Evolutionary conservation across 306 rosid species (phyloP).

Genomic region (Astragalus membranaceus): DNA sequence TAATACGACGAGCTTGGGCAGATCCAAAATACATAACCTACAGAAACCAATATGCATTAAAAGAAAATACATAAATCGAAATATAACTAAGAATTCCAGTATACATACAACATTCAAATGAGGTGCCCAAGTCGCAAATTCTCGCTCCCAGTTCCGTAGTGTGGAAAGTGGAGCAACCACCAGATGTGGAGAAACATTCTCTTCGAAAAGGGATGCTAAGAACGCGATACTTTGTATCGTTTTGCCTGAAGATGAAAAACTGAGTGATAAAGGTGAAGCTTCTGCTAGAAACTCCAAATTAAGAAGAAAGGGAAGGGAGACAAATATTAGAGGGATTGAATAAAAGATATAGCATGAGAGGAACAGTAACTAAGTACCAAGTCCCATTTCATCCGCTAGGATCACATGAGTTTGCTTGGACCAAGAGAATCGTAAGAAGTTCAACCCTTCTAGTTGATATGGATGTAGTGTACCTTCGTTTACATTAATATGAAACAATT

Average conservation of each 20-base stretch:
- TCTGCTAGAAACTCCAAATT: conserved; percentile 7
- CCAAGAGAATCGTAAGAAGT: conserved; percentile 94
- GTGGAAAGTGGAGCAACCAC: conserved; percentile 99
- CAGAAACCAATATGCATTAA: conserved; percentile 34
- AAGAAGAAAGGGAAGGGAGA: not conserved
- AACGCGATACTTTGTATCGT: conserved; percentile 97
- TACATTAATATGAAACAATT: conserved; percentile 23
- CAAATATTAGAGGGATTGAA: not conserved
- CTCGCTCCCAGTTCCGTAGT: conserved; percentile 94
- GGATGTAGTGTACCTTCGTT: conserved; percentile 81
- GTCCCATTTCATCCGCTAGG: conserved; percentile 99
- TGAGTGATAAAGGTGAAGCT: conserved; percentile 5
- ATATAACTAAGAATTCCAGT: conserved; percentile 1
- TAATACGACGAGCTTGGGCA: conserved; percentile 72
- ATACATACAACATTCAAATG: conserved; percentile 91
- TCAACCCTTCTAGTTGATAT: conserved; percentile 97
- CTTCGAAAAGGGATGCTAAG: conserved; percentile 81
- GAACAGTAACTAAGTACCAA: conserved; percentile 49
- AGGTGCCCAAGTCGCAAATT: conserved; percentile 98
- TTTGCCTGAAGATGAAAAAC: conserved; percentile 58
- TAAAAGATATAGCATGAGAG: conserved; percentile 16
- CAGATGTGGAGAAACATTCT: conserved; percentile 69
- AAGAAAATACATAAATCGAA: conserved; percentile 11
- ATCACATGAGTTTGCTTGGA: conserved; percentile 96
- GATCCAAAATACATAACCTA: conserved; percentile 95